These are phyloP conservation scores for Phytophthora palmivora DNA, from an alignment of 352 stramenopile genomes.

Conservation along the genomic window DNA sequence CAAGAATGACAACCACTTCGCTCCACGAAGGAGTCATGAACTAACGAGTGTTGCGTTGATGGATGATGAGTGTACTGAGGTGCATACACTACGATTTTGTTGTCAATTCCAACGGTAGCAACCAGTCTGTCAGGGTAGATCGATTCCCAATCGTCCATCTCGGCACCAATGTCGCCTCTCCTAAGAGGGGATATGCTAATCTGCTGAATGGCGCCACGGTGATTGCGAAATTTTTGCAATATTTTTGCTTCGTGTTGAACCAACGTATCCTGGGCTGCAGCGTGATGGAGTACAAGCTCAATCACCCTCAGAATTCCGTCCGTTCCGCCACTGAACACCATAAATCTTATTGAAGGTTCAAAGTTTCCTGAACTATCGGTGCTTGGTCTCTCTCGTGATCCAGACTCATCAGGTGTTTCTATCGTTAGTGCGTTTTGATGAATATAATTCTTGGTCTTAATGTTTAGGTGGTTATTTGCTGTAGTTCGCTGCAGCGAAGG, in stretches of 20 bases:
- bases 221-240: constrained; percentile 66
- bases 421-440: constrained; percentile 6
- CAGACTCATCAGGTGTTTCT: neutral
- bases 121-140: constrained; percentile 64
- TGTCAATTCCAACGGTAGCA: constrained; percentile 66
- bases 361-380: neutral
- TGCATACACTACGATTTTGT: constrained; percentile 66
- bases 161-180: constrained; percentile 5
- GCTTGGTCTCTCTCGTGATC: neutral
- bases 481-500: constrained; percentile 38
- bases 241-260: constrained; percentile 51
- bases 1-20: constrained; percentile 9
- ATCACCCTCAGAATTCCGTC: constrained; percentile 67
- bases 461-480: constrained; percentile 43
- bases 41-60: constrained; percentile 10
- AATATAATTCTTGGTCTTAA: neutral
- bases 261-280: constrained; percentile 16
- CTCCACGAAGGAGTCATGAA: constrained; percentile 3
- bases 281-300: constrained; percentile 50
- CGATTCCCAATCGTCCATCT: constrained; percentile 21
- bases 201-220: constrained; percentile 68
- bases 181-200: constrained; percentile 63
- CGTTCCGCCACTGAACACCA: constrained; percentile 74
- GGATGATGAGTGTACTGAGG: constrained; percentile 62
- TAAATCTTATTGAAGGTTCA: constrained; percentile 51